Evolutionary conservation across 108 stramenopile genomes (phyloP).

Genomic region (Schizochytrium sp.): DNA sequence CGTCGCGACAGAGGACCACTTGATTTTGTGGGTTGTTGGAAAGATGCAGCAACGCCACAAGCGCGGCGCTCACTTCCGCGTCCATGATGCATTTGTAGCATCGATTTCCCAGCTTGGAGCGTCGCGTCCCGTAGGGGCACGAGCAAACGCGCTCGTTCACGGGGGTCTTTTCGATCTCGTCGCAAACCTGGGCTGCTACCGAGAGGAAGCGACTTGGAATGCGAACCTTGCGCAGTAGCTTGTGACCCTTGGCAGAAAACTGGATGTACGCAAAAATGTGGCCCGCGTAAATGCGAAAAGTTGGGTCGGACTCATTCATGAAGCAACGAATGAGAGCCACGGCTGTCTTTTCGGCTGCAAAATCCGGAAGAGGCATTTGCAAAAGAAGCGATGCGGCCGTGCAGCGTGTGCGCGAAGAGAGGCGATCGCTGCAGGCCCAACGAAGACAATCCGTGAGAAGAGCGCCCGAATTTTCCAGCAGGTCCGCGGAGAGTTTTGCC

Average conservation of each 20-base stretch:
- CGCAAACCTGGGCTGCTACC: not conserved
- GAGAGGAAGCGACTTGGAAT: not conserved
- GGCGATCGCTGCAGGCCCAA: not conserved
- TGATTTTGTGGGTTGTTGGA: not conserved
- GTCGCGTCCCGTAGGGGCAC: not conserved
- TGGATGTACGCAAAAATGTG: not conserved
- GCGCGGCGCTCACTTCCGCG: not conserved
- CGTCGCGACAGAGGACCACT: not conserved
- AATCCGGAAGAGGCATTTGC: not conserved
- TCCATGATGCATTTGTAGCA: not conserved
- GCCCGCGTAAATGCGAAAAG: not conserved
- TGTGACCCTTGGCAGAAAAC: not conserved
- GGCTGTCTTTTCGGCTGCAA: not conserved
- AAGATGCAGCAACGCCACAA: not conserved
- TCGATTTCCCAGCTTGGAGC: not conserved
- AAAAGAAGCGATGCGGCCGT: not conserved
- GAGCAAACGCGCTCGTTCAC: not conserved
- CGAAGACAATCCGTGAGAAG: not conserved
- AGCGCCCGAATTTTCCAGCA: not conserved
- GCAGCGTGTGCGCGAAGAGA: not conserved
- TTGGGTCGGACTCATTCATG: not conserved
- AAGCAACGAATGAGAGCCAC: not conserved
- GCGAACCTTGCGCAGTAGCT: not conserved
- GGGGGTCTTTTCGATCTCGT: not conserved
- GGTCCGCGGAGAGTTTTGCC: not conserved